phyloP scores from a whole-genome alignment of 1,284 basidiomycete species.

The Xerocomus amazonicus region DNA sequence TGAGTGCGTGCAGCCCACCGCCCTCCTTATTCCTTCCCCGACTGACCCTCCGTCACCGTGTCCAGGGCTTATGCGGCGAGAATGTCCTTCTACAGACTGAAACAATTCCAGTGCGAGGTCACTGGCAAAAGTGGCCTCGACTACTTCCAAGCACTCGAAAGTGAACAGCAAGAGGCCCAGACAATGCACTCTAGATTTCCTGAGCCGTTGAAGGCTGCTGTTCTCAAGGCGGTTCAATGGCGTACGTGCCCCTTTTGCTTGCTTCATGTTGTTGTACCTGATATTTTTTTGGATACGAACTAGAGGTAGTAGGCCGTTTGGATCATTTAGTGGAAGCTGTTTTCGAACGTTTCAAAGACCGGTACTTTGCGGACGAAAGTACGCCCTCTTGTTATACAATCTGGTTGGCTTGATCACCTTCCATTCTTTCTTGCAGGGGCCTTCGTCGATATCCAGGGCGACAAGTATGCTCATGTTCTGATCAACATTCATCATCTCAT shows the following conservation, averaged over 20 bases:
- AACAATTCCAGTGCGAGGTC: conserved; percentile 93
- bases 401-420: conserved; percentile 25
- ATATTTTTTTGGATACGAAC: conserved; percentile 18
- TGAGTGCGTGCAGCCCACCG: conserved; percentile 57
- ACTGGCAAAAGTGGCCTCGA: conserved; percentile 91
- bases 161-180: conserved; percentile 84
- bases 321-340: conserved; percentile 93
- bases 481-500: conserved; percentile 23
- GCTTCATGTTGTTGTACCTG: conserved; percentile 14
- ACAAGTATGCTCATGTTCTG: conserved; percentile 55
- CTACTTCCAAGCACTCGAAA: conserved; percentile 92
- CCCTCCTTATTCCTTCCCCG: conserved; percentile 18
- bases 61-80: conserved; percentile 83
- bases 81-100: conserved; percentile 90
- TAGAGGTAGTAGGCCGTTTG: conserved; percentile 93
- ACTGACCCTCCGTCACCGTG: conserved; percentile 20
- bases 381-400: conserved; percentile 34
- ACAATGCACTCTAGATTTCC: conserved; percentile 91
- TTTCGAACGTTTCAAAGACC: conserved; percentile 92
- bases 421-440: conserved; percentile 51
- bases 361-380: conserved; percentile 92
- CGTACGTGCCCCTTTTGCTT: conserved; percentile 58
- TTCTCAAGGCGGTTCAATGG: conserved; percentile 93
- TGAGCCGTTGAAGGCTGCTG: conserved; percentile 85
- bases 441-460: conserved; percentile 78